These are phyloP conservation scores for Vanilla planifolia DNA, from an alignment of 106 monocot species.

Conservation along the genomic window DNA sequence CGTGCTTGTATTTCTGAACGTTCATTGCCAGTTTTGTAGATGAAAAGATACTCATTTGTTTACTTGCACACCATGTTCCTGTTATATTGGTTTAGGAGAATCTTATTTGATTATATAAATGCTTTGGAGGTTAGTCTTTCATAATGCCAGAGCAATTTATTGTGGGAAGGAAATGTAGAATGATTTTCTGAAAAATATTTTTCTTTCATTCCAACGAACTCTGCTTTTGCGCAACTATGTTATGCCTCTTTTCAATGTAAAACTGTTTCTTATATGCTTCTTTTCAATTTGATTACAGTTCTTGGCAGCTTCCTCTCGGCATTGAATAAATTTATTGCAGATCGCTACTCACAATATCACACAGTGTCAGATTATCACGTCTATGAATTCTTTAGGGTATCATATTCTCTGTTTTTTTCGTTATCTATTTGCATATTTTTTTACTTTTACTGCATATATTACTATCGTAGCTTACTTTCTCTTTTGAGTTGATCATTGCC, in stretches of 20 bases:
- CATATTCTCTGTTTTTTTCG: not conserved
- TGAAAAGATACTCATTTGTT: too few species aligned
- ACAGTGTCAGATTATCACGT: conserved; percentile 85
- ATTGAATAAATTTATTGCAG: conserved; percentile 88
- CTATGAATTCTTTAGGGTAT: conserved; percentile 93
- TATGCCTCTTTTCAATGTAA: not conserved
- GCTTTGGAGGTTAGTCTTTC: not conserved
- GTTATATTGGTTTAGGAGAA: too few species aligned
- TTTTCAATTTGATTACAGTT: conserved; percentile 37
- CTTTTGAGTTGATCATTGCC: not conserved
- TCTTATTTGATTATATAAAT: not conserved
- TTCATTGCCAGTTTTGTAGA: too few species aligned
- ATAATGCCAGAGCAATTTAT: too few species aligned
- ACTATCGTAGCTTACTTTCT: not conserved
- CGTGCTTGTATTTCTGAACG: too few species aligned
- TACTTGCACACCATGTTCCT: too few species aligned
- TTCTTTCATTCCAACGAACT: not conserved
- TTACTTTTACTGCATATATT: not conserved
- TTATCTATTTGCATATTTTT: not conserved
- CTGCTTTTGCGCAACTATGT: not conserved
- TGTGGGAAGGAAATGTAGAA: too few species aligned
- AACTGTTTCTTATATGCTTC: not conserved
- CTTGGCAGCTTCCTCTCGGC: conserved; percentile 93
- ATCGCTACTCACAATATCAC: conserved; percentile 66
- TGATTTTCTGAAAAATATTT: not conserved